A percentile compares a stretch with the other conserved stretches of the same genome.
These are phyloP conservation scores for Stropharia rugosoannulata DNA, from an alignment of 768 basidiomycete species.

Conservation along the genomic window DNA sequence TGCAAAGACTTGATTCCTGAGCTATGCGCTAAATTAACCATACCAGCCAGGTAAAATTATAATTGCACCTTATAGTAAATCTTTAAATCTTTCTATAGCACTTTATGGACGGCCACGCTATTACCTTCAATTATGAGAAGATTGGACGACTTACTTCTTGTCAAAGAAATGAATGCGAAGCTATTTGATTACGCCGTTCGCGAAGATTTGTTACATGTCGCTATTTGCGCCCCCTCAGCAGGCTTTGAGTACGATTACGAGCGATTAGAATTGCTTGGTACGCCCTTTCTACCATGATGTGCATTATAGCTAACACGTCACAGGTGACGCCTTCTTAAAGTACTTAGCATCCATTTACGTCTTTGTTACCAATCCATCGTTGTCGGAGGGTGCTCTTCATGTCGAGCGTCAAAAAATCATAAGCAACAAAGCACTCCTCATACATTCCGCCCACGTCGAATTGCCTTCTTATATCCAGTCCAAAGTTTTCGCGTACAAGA, in stretches of 20 bases:
- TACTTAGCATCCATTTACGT: slow-evolving; percentile 72
- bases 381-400: slow-evolving; percentile 70
- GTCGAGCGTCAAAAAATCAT: slow-evolving; percentile 65
- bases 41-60: slow-evolving; percentile 62
- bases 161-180: slow-evolving; percentile 74
- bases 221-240: slow-evolving; percentile 70
- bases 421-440: slow-evolving; percentile 67
- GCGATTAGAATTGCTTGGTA: slow-evolving; percentile 81
- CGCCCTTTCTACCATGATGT: slow-evolving; percentile 10
- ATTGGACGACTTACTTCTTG: slow-evolving; percentile 72
- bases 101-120: slow-evolving; percentile 64
- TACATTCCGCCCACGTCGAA: slow-evolving; percentile 53
- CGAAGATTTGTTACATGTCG: slow-evolving; percentile 60
- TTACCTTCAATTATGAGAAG: slow-evolving; percentile 73
- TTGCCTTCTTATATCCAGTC: slow-evolving; percentile 74
- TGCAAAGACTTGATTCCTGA: slow-evolving; percentile 80
- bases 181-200: slow-evolving; percentile 63
- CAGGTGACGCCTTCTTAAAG: slow-evolving; percentile 85
- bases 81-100: slow-evolving; percentile 36
- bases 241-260: slow-evolving; percentile 78
- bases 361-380: slow-evolving; percentile 65
- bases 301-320: slow-evolving; percentile 6
- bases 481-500: slow-evolving; percentile 63
- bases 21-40: slow-evolving; percentile 66
- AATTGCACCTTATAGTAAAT: not conserved